Conservation (phyloP, 75 land plant genomes). For the Larix kaempferi region DNA sequence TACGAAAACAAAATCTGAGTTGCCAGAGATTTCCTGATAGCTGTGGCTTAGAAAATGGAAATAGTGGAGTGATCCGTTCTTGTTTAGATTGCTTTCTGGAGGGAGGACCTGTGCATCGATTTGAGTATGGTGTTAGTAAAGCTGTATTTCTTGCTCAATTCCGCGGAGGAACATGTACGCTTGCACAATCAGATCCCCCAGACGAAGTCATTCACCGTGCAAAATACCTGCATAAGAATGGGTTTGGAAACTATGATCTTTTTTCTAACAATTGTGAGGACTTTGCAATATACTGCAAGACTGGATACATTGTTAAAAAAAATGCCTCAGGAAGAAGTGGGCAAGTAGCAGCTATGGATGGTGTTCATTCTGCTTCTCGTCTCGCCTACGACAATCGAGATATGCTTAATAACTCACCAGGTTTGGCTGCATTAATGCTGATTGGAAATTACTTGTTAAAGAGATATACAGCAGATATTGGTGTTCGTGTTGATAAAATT, state of each 20-base stretch:
- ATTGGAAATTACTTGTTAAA: slow-evolving; percentile 84
- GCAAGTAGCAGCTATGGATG: slow-evolving; percentile 72
- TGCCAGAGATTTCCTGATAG: not conserved
- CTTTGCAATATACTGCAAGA: slow-evolving; percentile 45
- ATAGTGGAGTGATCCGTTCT: slow-evolving; percentile 25
- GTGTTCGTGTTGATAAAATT: slow-evolving; percentile 71
- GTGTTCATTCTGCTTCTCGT: slow-evolving; percentile 67
- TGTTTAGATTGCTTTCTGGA: slow-evolving; percentile 40
- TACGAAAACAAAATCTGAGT: not conserved
- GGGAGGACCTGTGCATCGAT: slow-evolving; percentile 26
- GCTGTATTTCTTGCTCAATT: no score
- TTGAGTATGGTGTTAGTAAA: slow-evolving; percentile 25
- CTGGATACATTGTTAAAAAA: slow-evolving; percentile 9
- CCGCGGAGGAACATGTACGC: slow-evolving; percentile 27
- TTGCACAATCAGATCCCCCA: slow-evolving; percentile 17
- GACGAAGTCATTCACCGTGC: slow-evolving; percentile 32
- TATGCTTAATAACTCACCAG: slow-evolving; percentile 40
- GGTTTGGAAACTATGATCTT: slow-evolving; percentile 37
- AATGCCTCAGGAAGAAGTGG: slow-evolving; percentile 61
- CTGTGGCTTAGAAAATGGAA: not conserved
- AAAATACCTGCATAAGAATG: slow-evolving; percentile 28
- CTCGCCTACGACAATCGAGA: slow-evolving; percentile 58
- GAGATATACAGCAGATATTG: slow-evolving; percentile 81
- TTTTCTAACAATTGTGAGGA: slow-evolving; percentile 41
- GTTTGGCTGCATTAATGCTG: slow-evolving; percentile 23